Conservation (phyloP, 257 asterid genomes). For the Penstemon davidsonii region DNA sequence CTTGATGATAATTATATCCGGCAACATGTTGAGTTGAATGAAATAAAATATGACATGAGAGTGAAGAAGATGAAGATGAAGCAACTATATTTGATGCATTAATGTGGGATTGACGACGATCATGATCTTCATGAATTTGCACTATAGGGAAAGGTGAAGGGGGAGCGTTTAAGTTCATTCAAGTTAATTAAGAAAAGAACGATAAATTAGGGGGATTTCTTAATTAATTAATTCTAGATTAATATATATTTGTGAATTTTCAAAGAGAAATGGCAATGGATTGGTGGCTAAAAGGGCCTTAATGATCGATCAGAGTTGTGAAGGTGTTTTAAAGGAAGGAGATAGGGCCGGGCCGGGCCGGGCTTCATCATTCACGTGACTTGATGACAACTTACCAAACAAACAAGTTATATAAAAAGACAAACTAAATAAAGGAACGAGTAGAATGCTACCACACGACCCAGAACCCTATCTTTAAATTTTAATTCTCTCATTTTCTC, state of each 20-base stretch:
- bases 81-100: slow-evolving; percentile 23
- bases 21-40: slow-evolving; percentile 32
- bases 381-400: slow-evolving; percentile 31
- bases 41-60: slow-evolving; percentile 32
- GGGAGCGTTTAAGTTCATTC: neutral
- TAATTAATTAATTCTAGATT: too few relatives aligned
- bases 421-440: slow-evolving; percentile 58
- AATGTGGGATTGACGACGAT: neutral
- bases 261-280: neutral
- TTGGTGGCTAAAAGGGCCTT: neutral
- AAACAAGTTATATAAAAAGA: slow-evolving; percentile 41
- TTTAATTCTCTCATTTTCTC: slow-evolving; percentile 26
- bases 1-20: slow-evolving; percentile 30
- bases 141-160: slow-evolving; percentile 1
- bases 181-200: neutral
- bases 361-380: slow-evolving; percentile 32
- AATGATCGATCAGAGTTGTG: neutral
- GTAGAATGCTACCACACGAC: slow-evolving; percentile 89
- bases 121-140: slow-evolving; percentile 1
- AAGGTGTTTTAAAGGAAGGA: slow-evolving; percentile 1
- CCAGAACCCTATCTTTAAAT: slow-evolving; percentile 73
- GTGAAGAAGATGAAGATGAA: slow-evolving; percentile 43
- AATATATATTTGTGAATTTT: neutral
- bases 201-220: neutral
- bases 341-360: neutral